A percentile compares a stretch with the other conserved stretches of the same genome.
Conservation (phyloP, 306 rosid genomes). For the Erythrophleum fordii region DNA sequence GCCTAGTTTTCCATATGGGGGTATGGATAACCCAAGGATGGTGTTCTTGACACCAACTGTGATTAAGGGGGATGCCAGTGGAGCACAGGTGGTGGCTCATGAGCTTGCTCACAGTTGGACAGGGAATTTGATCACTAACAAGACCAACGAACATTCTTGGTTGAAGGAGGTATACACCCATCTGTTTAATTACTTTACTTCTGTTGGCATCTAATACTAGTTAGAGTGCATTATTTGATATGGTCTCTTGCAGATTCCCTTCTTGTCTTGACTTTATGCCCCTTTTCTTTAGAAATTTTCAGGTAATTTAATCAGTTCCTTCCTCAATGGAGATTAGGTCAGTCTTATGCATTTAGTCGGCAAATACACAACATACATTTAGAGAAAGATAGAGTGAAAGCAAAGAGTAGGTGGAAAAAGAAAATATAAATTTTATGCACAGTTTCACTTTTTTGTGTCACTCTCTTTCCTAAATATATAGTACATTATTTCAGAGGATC, state of each 20-base stretch:
- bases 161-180: constrained; percentile 76
- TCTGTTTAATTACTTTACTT: background rate
- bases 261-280: background rate
- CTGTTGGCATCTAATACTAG: background rate
- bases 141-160: constrained; percentile 92
- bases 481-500: too few relatives aligned
- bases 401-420: too few relatives aligned
- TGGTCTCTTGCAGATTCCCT: background rate
- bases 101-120: constrained; percentile 99
- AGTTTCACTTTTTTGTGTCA: too few relatives aligned
- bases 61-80: constrained; percentile 80
- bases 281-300: background rate
- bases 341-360: too few relatives aligned
- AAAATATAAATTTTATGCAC: too few relatives aligned
- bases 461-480: too few relatives aligned
- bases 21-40: constrained; percentile 98
- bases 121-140: constrained; percentile 93
- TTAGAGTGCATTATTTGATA: background rate
- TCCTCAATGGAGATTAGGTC: background rate
- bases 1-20: constrained; percentile 91
- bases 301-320: constrained; percentile 21
- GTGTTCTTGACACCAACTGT: constrained; percentile 94
- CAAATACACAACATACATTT: too few relatives aligned
- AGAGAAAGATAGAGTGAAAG: too few relatives aligned
- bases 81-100: constrained; percentile 93